phyloP scores from a whole-genome alignment of 208 protist species.

The Crithidia expoeki region DNA sequence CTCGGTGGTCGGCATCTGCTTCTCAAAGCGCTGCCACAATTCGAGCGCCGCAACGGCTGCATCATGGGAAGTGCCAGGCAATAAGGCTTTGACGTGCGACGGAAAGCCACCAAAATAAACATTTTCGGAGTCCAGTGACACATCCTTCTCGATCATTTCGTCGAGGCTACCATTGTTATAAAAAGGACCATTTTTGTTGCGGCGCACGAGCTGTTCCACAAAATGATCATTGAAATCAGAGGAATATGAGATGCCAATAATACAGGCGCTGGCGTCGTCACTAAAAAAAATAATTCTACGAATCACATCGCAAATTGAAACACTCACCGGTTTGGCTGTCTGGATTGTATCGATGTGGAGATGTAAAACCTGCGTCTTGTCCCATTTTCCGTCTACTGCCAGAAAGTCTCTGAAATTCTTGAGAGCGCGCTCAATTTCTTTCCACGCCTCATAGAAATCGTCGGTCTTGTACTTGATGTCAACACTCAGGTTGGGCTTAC shows the following conservation, averaged over 20 bases:
- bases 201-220: slow-evolving; percentile 32
- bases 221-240: slow-evolving; percentile 15
- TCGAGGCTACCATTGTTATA: slow-evolving; percentile 56
- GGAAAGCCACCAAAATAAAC: slow-evolving; percentile 59
- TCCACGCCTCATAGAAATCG: slow-evolving; percentile 47
- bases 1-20: slow-evolving; percentile 36
- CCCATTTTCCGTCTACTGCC: slow-evolving; percentile 46
- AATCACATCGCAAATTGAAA: slow-evolving; percentile 70
- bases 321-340: slow-evolving; percentile 7
- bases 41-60: slow-evolving; percentile 41
- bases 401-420: slow-evolving; percentile 44
- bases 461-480: slow-evolving; percentile 43
- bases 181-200: slow-evolving; percentile 45
- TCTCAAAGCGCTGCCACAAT: slow-evolving; percentile 30
- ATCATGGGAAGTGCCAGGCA: slow-evolving; percentile 33
- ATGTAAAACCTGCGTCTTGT: slow-evolving; percentile 54
- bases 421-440: slow-evolving; percentile 39
- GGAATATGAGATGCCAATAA: slow-evolving; percentile 70
- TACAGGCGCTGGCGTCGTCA: slow-evolving; percentile 46
- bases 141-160: slow-evolving; percentile 32
- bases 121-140: slow-evolving; percentile 47
- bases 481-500: slow-evolving; percentile 39
- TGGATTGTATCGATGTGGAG: slow-evolving; percentile 41
- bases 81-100: slow-evolving; percentile 32
- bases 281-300: slow-evolving; percentile 54